Base-by-base conservation (phyloP, 805 yeast genomes). In the Candida morakotiae region DNA sequence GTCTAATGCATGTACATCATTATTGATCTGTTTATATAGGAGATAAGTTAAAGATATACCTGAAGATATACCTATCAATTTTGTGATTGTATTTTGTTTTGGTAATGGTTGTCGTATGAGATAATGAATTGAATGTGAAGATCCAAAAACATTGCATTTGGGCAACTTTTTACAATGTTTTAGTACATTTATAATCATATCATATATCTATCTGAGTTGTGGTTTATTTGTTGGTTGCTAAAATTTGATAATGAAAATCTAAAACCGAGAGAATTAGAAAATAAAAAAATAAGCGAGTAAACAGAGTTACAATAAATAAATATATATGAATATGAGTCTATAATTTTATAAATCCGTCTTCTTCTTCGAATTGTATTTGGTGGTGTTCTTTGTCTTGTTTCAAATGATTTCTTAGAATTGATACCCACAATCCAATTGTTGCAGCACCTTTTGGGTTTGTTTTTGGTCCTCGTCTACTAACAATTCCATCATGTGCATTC, bases 401-500 rank as follows among this genome's bases (percentile, higher is more conserved):
- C 18, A 56, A 37, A 37, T 64, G 62, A 31, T 49, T 53, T 32
- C 69, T 46, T 32, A 67, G 52, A 11, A 66, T 52, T 2, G 70
- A 63, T 9, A 53, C 67, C 76, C 79, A 79, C 28, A 79, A 58
- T 14, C 67, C 71, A 24, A 79, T 53, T 0, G 73, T 62, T 2
- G 81, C 72, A 1, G 77, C 60, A 0, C 83, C 83, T 16, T 69
- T 64, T 0, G 78, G 69, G 34, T 73, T 69, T 16, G 64, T 65
- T 23, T 59, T 54, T 2, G 77, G 61, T 0, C 88, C 88, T 39
- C 80, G 69, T 44, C 98, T 70, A 13, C 91, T 87, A 13, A 87
- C 84, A 37, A 91, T 85, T 3, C 84, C 85, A 41, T 84, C 95
- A 53, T 89, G 98, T 0, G 97, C 80, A 56, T 88, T 87, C 51